Percentiles rank a stretch among this genome's conserved stretches.
These are phyloP conservation scores for Saccharomycopsis guyanensis DNA, from an alignment of 805 yeast species.

Conservation along the genomic window DNA sequence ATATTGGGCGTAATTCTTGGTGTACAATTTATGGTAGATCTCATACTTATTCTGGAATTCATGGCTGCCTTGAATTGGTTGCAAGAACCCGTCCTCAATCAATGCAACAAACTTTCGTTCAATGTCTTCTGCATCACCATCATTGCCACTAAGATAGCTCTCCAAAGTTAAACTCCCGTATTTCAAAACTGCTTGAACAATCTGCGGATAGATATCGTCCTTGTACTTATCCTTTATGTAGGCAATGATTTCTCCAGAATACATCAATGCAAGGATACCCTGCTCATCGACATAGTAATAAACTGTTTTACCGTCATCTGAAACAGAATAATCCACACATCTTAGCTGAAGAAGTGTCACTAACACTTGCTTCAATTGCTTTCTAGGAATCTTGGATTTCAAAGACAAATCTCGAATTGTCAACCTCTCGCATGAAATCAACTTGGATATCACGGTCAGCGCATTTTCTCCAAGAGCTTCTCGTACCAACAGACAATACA, in stretches of 20 bases:
- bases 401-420: constrained; percentile 7
- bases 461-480: constrained; percentile 14
- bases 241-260: constrained; percentile 68
- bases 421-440: constrained; percentile 14
- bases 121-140: constrained; percentile 25
- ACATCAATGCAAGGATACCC: constrained; percentile 57
- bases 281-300: constrained; percentile 55
- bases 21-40: constrained; percentile 31
- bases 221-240: constrained; percentile 38
- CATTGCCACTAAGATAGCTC: constrained; percentile 37
- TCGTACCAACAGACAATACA: constrained; percentile 15
- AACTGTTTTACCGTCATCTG: constrained; percentile 26
- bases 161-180: constrained; percentile 56
- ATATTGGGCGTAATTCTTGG: constrained; percentile 32
- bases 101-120: constrained; percentile 37
- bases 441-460: constrained; percentile 14
- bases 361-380: constrained; percentile 49
- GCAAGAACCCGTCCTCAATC: constrained; percentile 42
- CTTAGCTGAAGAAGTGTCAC: constrained; percentile 75
- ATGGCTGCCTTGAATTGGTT: constrained; percentile 33
- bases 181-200: constrained; percentile 61
- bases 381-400: constrained; percentile 26
- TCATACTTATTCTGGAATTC: constrained; percentile 29
- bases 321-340: constrained; percentile 62
- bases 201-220: constrained; percentile 40